phyloP scores from a whole-genome alignment of 2,329 filamentous ascomycete species.

The Monilinia vaccinii-corymbosi region DNA sequence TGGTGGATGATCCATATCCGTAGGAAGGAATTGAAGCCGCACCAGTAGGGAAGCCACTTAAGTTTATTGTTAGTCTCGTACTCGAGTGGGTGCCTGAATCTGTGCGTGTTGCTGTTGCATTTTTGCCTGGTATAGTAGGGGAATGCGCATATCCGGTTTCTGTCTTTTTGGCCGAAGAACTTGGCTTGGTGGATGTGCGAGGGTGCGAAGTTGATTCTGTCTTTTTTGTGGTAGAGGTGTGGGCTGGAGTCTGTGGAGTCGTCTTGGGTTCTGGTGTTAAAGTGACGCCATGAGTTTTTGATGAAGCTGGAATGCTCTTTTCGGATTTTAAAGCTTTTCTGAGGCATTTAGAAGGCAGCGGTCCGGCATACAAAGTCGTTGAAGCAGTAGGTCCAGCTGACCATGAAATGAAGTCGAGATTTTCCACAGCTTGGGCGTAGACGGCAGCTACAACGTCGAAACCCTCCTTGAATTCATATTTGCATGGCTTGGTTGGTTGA shows the following conservation, averaged over 20 bases:
- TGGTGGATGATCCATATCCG: neutral
- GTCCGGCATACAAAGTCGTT: neutral
- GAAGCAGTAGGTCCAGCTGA: neutral
- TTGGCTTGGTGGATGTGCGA: neutral
- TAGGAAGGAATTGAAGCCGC: neutral
- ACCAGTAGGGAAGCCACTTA: neutral
- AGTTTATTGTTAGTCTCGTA: neutral
- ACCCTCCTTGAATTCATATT: constrained; percentile 9
- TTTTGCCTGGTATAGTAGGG: neutral
- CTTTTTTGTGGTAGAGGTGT: neutral
- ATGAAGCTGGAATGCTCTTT: neutral
- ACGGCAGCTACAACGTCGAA: constrained; percentile 6
- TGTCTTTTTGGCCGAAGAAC: neutral
- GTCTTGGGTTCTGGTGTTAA: neutral
- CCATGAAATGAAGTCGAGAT: neutral
- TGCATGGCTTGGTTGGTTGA: constrained; percentile 6
- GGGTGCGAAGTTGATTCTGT: neutral
- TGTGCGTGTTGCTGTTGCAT: neutral
- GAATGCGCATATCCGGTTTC: neutral
- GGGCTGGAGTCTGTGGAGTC: neutral
- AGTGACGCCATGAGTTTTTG: neutral
- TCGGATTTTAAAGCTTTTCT: neutral
- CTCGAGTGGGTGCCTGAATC: neutral
- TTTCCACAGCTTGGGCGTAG: neutral
- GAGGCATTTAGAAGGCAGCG: neutral